A percentile compares a stretch with the other conserved stretches of the same genome.
Conservation (phyloP, 805 yeast genomes). For the Kockiozyma suomiensis region DNA sequence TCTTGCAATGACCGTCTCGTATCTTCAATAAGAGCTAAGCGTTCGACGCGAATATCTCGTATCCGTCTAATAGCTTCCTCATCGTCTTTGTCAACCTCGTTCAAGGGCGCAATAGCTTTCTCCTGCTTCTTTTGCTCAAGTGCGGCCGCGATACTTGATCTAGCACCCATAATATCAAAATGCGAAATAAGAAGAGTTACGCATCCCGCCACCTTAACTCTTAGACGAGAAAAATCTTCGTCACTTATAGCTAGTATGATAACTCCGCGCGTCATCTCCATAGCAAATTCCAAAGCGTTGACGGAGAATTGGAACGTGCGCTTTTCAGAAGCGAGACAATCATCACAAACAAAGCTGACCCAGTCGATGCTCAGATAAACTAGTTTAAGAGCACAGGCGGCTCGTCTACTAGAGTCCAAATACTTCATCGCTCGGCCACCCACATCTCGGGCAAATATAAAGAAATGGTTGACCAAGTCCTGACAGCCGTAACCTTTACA, state of each 20-base stretch:
- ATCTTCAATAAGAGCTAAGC: slow-evolving; percentile 65
- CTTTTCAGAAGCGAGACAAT: slow-evolving; percentile 88
- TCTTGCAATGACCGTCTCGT: slow-evolving; percentile 49
- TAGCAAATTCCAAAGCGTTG: slow-evolving; percentile 90
- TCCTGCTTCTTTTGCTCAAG: slow-evolving; percentile 53
- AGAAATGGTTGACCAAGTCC: slow-evolving; percentile 73
- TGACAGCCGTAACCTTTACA: slow-evolving; percentile 66
- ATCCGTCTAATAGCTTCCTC: slow-evolving; percentile 58
- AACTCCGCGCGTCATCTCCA: slow-evolving; percentile 89
- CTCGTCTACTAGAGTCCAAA: slow-evolving; percentile 61
- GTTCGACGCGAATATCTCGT: slow-evolving; percentile 67
- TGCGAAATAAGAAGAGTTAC: slow-evolving; percentile 92
- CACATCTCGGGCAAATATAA: slow-evolving; percentile 77
- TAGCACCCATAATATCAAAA: slow-evolving; percentile 97
- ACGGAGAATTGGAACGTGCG: slow-evolving; percentile 97
- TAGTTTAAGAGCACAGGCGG: slow-evolving; percentile 68
- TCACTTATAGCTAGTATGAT: slow-evolving; percentile 80
- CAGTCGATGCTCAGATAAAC: slow-evolving; percentile 81
- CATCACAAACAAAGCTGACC: slow-evolving; percentile 92
- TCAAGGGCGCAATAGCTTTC: slow-evolving; percentile 46
- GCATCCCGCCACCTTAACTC: slow-evolving; percentile 87
- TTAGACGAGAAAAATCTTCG: slow-evolving; percentile 69
- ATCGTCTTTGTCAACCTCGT: slow-evolving; percentile 49
- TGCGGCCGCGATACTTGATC: slow-evolving; percentile 66
- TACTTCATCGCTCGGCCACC: slow-evolving; percentile 70